Conservation (phyloP, 2,329 filamentous ascomycete genomes). For the Calcarisporium arbuscula region DNA sequence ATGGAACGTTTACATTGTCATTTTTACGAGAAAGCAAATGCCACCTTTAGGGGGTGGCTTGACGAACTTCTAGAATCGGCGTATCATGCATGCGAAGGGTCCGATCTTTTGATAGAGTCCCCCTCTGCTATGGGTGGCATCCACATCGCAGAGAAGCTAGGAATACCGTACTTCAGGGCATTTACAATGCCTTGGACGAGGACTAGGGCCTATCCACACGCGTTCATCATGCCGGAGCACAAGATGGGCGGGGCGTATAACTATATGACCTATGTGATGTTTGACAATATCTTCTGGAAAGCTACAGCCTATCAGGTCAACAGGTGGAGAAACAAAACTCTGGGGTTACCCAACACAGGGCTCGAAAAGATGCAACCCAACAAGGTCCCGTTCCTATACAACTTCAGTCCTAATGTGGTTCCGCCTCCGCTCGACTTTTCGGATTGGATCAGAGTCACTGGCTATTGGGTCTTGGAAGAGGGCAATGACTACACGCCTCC, state of each 20-base stretch:
- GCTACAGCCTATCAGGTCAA: conserved; percentile 89
- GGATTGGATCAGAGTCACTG: conserved; percentile 95
- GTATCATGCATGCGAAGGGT: conserved; percentile 77
- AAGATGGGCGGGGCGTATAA: conserved; percentile 97
- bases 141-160: conserved; percentile 88
- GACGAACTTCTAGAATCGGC: conserved; percentile 79
- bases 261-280: conserved; percentile 90
- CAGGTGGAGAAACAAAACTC: conserved; percentile 75
- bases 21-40: conserved; percentile 84
- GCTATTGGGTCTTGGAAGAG: conserved; percentile 97
- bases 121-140: conserved; percentile 97
- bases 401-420: conserved; percentile 93
- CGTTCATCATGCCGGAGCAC: conserved; percentile 85
- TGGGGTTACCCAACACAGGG: conserved; percentile 73
- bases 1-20: conserved; percentile 91
- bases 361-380: conserved; percentile 91
- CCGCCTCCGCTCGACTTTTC: conserved; percentile 89
- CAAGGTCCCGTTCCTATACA: conserved; percentile 97
- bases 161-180: conserved; percentile 91
- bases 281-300: conserved; percentile 96
- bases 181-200: conserved; percentile 99
- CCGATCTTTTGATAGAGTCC: conserved; percentile 88
- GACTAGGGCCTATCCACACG: conserved; percentile 91
- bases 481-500: conserved; percentile 64
- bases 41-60: conserved; percentile 90